Evolutionary conservation across 345 rosid species (phyloP), one percentile per base, ranked within the genome.

Genomic region (Pelargonium nanum): DNA sequence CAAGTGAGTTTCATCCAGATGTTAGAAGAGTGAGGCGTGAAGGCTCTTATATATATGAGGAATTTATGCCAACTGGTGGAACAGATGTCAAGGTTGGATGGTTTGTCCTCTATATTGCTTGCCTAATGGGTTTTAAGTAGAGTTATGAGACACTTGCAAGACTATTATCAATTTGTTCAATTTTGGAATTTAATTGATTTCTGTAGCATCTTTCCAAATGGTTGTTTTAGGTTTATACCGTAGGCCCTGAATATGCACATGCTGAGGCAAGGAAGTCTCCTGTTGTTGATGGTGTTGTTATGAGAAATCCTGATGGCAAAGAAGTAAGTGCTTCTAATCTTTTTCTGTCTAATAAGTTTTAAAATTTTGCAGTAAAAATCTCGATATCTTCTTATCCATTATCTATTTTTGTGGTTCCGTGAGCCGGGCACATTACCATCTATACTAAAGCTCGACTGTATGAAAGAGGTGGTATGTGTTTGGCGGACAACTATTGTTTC

Each of bases 221-320:
- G 68, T 65, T 75, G 19, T n/a, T n/a, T n/a, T 66, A 93, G 99
- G 99, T 94, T 25, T 94, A 94, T 60, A 94, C 97, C 5, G 99
- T 90, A 74, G 99, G 97, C 62, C 85, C 99, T 56, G 99, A 94
- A 70, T 94, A 94, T 74, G 97, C 99, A 25, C 99, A 94, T 67
- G 99, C 99, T 54, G 96, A 94, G 77, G 99, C 99, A 56, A 88
- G 99, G 79, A 94, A 94, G 76, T 94, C 99, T 69, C 99, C 99
- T 13, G 99, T 94, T 77, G 99, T 94, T 57, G 99, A 94, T 78
- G 99, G 99, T 63, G 99, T 94, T 71, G 99, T 94, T 51, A 83
- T 90, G 97, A 86, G 99, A 73, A 90, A 94, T 71, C 85, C 83
- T 26, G 96, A 90, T 73, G 99, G 97, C 53, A 94, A 94, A 78